Conservation (phyloP, 768 basidiomycete genomes). For the Boletus insuetus region DNA sequence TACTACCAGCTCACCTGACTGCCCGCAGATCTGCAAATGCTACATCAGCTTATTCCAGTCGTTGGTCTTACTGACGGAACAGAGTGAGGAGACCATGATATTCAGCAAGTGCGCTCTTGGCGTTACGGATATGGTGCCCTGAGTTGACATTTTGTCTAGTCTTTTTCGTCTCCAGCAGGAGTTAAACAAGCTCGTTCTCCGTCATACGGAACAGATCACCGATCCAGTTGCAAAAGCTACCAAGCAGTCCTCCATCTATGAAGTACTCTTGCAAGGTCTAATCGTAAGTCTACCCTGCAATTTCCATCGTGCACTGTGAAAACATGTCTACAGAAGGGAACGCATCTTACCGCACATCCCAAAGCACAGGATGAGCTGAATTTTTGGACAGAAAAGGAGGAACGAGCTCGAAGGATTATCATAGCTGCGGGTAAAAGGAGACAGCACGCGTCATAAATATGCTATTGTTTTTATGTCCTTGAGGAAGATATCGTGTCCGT, state of each 20-base stretch:
- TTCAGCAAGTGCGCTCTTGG: slow-evolving; percentile 76
- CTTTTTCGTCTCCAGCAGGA: slow-evolving; percentile 84
- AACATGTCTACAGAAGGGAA: slow-evolving; percentile 48
- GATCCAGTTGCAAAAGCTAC: slow-evolving; percentile 63
- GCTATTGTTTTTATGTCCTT: slow-evolving; percentile 11
- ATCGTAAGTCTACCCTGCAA: slow-evolving; percentile 50
- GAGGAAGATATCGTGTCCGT: slow-evolving; percentile 11
- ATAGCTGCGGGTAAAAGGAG: slow-evolving; percentile 38
- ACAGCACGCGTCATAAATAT: slow-evolving; percentile 20
- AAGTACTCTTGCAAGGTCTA: slow-evolving; percentile 69
- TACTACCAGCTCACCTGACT: not conserved
- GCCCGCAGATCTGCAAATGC: slow-evolving; percentile 59
- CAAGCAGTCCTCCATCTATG: slow-evolving; percentile 71
- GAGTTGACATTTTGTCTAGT: slow-evolving; percentile 40
- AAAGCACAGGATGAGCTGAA: slow-evolving; percentile 84
- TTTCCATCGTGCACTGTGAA: not conserved
- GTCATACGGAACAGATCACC: slow-evolving; percentile 66
- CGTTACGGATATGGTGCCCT: not conserved
- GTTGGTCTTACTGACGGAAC: slow-evolving; percentile 74
- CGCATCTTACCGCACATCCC: slow-evolving; percentile 71
- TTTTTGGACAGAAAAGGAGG: slow-evolving; percentile 85
- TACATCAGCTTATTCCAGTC: slow-evolving; percentile 83
- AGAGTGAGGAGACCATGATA: slow-evolving; percentile 94
- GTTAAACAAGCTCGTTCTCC: slow-evolving; percentile 67
- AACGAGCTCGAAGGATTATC: slow-evolving; percentile 66